Evolutionary conservation across 2,329 filamentous ascomycete genomes (phyloP).

Genomic region (Hypoxylon sp.): DNA sequence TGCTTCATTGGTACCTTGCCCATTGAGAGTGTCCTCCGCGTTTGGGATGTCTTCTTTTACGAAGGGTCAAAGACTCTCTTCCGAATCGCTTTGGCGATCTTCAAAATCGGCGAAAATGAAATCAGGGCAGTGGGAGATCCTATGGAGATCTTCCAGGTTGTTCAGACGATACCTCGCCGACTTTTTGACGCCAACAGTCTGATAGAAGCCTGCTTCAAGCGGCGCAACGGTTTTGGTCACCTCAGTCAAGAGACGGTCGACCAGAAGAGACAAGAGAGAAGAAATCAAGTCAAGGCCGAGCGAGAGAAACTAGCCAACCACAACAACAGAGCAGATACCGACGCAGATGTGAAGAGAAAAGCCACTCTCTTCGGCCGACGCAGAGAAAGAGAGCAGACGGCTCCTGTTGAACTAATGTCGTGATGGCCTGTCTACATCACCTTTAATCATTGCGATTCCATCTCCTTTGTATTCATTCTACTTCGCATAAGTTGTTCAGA

Average conservation of each 20-base stretch:
- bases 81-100: conserved; percentile 89
- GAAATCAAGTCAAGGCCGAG: conserved; percentile 65
- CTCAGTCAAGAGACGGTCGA: conserved; percentile 88
- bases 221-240: conserved; percentile 84
- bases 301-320: conserved; percentile 56
- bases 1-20: conserved; percentile 94
- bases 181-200: conserved; percentile 86
- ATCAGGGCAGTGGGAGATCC: conserved; percentile 86
- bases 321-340: conserved; percentile 54
- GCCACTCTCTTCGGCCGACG: conserved; percentile 64
- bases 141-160: conserved; percentile 96
- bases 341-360: conserved; percentile 58
- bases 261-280: conserved; percentile 77
- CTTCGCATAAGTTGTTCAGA: conserved; percentile 17
- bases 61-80: conserved; percentile 96
- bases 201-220: conserved; percentile 86
- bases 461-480: conserved; percentile 28
- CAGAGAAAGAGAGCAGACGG: conserved; percentile 53
- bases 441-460: conserved; percentile 4
- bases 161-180: conserved; percentile 86
- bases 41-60: conserved; percentile 97
- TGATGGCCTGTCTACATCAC: not conserved
- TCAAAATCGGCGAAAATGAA: conserved; percentile 87
- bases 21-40: conserved; percentile 89
- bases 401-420: conserved; percentile 47